These are phyloP conservation scores for Platanthera guangdongensis DNA, from an alignment of 106 monocot species.

Conservation along the genomic window DNA sequence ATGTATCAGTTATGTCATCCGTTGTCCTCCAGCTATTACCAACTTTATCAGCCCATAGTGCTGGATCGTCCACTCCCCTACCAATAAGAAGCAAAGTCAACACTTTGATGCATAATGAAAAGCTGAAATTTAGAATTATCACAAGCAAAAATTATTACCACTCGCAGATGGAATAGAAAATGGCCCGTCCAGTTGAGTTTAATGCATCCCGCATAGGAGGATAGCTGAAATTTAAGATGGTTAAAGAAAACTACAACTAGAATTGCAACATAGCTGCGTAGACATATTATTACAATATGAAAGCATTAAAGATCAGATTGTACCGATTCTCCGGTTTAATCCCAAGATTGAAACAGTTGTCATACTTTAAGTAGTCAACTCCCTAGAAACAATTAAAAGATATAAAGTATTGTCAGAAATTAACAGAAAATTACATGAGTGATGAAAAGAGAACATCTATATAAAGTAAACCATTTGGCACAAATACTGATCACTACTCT, in stretches of 20 bases:
- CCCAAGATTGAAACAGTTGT: constrained; percentile 93
- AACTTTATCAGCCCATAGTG: constrained; percentile 83
- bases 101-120: not conserved
- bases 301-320: constrained; percentile 1
- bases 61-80: constrained; percentile 94
- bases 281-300: not conserved
- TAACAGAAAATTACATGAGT: not conserved
- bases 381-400: constrained; percentile 34
- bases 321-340: constrained; percentile 84
- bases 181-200: constrained; percentile 66
- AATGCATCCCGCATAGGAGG: constrained; percentile 97
- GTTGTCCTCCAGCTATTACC: constrained; percentile 99
- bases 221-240: constrained; percentile 41
- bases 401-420: not conserved
- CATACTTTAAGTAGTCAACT: constrained; percentile 94
- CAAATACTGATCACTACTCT: not conserved
- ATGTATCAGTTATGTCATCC: constrained; percentile 86
- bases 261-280: not conserved
- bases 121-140: not conserved
- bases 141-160: constrained; percentile 43
- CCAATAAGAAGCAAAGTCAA: constrained; percentile 7
- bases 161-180: constrained; percentile 93
- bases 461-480: not conserved
- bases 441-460: not conserved
- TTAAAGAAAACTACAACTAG: not conserved